phyloP scores from a whole-genome alignment of 1,139 yeast genomes.

The Hyphopichia burtonii region DNA sequence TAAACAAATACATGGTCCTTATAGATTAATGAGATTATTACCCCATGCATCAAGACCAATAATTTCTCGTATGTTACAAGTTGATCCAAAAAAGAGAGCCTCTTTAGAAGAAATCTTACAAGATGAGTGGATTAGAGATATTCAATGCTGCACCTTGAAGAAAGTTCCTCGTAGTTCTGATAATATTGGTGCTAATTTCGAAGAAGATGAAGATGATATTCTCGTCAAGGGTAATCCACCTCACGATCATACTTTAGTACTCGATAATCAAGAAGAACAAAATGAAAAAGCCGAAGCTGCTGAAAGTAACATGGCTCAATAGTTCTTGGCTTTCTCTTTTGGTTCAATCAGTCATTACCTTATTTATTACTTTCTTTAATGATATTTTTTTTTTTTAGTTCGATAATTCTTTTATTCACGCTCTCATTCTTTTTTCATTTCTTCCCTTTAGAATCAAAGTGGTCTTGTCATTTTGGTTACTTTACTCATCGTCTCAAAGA shows the following conservation, averaged over 20 bases:
- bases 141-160: constrained; percentile 46
- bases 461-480: background rate
- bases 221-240: constrained; percentile 39
- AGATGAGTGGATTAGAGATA: constrained; percentile 72
- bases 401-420: background rate
- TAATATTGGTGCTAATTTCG: constrained; percentile 24
- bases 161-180: constrained; percentile 23
- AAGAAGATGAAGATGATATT: constrained; percentile 41
- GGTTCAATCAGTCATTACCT: background rate
- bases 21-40: constrained; percentile 78
- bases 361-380: background rate
- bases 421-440: background rate
- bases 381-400: background rate
- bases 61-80: constrained; percentile 67
- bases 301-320: background rate
- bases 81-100: constrained; percentile 70
- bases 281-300: constrained; percentile 1
- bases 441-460: background rate
- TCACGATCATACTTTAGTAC: constrained; percentile 43
- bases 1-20: constrained; percentile 72
- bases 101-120: constrained; percentile 62
- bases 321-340: background rate
- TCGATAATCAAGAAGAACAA: constrained; percentile 18
- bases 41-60: constrained; percentile 86
- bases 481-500: background rate